Percentiles rank a stretch among this genome's conserved stretches.
phyloP scores from a whole-genome alignment of 2,329 filamentous ascomycete genomes.

The Cladosporium phlei region DNA sequence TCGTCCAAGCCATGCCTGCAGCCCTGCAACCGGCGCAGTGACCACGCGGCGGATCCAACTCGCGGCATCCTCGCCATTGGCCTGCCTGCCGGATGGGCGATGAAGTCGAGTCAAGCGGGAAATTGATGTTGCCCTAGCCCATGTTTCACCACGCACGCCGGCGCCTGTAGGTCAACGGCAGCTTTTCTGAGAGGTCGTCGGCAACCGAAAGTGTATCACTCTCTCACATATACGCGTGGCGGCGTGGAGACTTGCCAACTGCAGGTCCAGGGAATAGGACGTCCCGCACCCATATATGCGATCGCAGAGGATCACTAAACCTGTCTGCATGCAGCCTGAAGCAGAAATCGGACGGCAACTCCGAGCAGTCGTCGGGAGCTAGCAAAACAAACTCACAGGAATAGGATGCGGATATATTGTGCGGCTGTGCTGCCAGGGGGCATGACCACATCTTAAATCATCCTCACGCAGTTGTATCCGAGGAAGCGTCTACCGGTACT shows the following conservation, averaged over 20 bases:
- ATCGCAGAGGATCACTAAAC: background rate
- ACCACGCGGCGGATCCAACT: background rate
- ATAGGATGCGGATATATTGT: too few species aligned
- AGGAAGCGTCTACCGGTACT: too few species aligned
- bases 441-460: conserved; percentile 9
- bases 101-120: conserved; percentile 3
- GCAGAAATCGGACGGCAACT: too few species aligned
- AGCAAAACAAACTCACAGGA: too few species aligned
- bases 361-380: too few species aligned
- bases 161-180: background rate
- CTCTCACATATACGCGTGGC: conserved; percentile 10
- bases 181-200: conserved; percentile 2
- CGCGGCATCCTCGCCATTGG: conserved; percentile 1
- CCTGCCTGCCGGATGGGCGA: background rate
- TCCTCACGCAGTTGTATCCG: background rate
- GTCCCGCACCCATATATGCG: background rate
- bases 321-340: too few species aligned
- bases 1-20: conserved; percentile 1
- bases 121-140: conserved; percentile 6
- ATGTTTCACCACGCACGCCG: conserved; percentile 3
- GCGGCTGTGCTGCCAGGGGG: too few species aligned
- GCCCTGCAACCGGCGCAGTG: background rate
- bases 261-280: conserved; percentile 1
- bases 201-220: too few species aligned
- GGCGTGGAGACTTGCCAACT: conserved; percentile 5